Evolutionary conservation across 2,329 filamentous ascomycete species (phyloP).

Genomic region (Alternaria dauci): DNA sequence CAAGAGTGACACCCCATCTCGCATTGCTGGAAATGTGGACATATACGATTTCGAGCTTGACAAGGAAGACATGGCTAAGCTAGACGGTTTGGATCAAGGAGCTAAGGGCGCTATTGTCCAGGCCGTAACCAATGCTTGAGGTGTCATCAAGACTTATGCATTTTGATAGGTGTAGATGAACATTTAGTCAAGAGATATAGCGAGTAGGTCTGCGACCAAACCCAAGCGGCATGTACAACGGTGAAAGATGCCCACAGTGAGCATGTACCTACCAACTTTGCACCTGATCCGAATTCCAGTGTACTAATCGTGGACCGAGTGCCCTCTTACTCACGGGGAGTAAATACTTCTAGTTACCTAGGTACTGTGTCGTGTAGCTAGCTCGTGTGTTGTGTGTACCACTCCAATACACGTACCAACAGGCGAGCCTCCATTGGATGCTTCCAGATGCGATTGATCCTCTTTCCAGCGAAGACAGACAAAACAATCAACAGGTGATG

Average conservation of each 20-base stretch:
- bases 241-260: not conserved
- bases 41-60: conserved; percentile 50
- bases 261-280: not conserved
- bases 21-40: conserved; percentile 49
- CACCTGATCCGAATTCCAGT: not conserved
- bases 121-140: conserved; percentile 24
- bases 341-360: not conserved
- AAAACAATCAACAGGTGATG: not conserved
- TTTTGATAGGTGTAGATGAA: not conserved
- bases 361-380: not conserved
- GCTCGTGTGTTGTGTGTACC: not conserved
- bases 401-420: not conserved
- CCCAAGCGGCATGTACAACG: not conserved
- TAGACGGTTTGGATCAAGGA: conserved; percentile 48
- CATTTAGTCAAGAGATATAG: not conserved
- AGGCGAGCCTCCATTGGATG: not conserved
- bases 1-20: conserved; percentile 49
- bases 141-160: not conserved
- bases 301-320: not conserved
- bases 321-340: not conserved
- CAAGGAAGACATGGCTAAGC: conserved; percentile 43
- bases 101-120: conserved; percentile 46
- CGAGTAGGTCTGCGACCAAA: not conserved
- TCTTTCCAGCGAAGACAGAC: not conserved
- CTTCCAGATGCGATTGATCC: not conserved